These are phyloP conservation scores for Akanthomyces dipterigenus DNA, from an alignment of 2,329 filamentous ascomycete species.

Conservation along the genomic window DNA sequence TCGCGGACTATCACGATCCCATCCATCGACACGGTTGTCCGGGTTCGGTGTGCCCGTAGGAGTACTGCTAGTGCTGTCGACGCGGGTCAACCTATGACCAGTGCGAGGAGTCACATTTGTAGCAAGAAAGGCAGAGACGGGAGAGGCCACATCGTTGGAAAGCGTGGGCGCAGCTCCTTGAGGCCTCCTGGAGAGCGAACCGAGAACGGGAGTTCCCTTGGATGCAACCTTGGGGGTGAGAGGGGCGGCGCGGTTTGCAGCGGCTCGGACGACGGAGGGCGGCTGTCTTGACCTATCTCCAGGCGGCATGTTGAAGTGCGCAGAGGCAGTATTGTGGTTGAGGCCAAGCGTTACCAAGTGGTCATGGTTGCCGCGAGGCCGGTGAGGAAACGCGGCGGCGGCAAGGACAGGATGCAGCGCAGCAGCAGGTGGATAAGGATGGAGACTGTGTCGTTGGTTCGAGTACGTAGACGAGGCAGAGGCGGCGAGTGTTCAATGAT, in stretches of 20 bases:
- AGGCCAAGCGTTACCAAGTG: neutral
- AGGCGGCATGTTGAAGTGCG: constrained; percentile 14
- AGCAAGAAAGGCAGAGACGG: constrained; percentile 50
- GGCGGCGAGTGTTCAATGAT: neutral
- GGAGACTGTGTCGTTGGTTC: constrained; percentile 1
- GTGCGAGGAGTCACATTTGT: constrained; percentile 75
- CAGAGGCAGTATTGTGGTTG: constrained; percentile 4
- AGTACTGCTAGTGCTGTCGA: constrained; percentile 61
- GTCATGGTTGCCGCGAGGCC: constrained; percentile 6
- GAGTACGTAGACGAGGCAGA: neutral
- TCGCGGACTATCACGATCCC: constrained; percentile 29
- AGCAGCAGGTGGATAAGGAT: neutral
- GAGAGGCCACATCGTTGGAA: constrained; percentile 39
- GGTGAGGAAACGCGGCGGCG: constrained; percentile 2
- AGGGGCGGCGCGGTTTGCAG: constrained; percentile 35
- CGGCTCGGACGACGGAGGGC: constrained; percentile 55
- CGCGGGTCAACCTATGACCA: constrained; percentile 62
- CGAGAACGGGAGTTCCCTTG: constrained; percentile 32
- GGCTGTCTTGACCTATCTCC: constrained; percentile 59
- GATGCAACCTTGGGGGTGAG: constrained; percentile 48
- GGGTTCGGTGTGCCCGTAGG: constrained; percentile 53
- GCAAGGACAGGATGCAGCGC: neutral
- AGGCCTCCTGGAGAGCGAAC: constrained; percentile 36
- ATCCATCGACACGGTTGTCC: constrained; percentile 35
- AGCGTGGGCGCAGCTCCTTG: constrained; percentile 13